These are phyloP conservation scores for Lasiodiplodia sp. DNA, from an alignment of 2,329 filamentous ascomycete genomes.

Conservation along the genomic window DNA sequence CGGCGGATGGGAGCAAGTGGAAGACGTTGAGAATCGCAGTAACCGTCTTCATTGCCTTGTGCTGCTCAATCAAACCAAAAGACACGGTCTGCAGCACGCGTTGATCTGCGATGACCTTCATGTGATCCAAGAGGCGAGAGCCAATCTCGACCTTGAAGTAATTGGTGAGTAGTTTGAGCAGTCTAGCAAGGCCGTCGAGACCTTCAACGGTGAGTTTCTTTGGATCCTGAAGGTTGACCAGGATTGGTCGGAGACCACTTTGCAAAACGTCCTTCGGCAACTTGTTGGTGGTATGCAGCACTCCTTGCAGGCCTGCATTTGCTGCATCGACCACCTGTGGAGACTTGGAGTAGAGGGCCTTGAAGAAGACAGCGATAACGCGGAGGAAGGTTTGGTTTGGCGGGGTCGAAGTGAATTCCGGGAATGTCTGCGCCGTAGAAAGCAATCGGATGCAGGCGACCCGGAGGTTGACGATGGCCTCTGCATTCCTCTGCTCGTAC, in stretches of 20 bases:
- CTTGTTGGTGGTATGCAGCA: slow-evolving; percentile 87
- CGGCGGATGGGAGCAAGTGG: slow-evolving; percentile 89
- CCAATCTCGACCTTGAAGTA: slow-evolving; percentile 99
- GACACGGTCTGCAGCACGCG: slow-evolving; percentile 84
- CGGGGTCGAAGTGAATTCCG: slow-evolving; percentile 82
- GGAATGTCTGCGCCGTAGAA: slow-evolving; percentile 90
- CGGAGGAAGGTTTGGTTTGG: slow-evolving; percentile 66
- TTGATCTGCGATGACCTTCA: slow-evolving; percentile 87
- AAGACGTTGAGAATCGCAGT: slow-evolving; percentile 96
- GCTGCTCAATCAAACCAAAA: slow-evolving; percentile 93
- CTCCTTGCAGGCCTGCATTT: slow-evolving; percentile 86
- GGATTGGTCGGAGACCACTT: slow-evolving; percentile 89
- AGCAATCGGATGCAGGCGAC: slow-evolving; percentile 94
- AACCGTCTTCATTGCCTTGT: slow-evolving; percentile 91
- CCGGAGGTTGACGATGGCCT: slow-evolving; percentile 87
- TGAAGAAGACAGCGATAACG: slow-evolving; percentile 97
- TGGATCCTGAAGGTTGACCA: slow-evolving; percentile 94
- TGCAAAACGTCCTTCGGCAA: slow-evolving; percentile 95
- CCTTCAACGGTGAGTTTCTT: slow-evolving; percentile 88
- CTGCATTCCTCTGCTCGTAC: slow-evolving; percentile 91
- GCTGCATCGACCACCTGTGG: slow-evolving; percentile 92
- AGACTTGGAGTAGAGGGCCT: slow-evolving; percentile 92
- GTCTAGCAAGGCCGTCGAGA: slow-evolving; percentile 85
- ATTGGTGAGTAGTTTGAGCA: slow-evolving; percentile 90
- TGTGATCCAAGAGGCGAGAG: slow-evolving; percentile 87